Conservation (phyloP, 75 land plant species). For the Selaginella moellendorffii region DNA sequence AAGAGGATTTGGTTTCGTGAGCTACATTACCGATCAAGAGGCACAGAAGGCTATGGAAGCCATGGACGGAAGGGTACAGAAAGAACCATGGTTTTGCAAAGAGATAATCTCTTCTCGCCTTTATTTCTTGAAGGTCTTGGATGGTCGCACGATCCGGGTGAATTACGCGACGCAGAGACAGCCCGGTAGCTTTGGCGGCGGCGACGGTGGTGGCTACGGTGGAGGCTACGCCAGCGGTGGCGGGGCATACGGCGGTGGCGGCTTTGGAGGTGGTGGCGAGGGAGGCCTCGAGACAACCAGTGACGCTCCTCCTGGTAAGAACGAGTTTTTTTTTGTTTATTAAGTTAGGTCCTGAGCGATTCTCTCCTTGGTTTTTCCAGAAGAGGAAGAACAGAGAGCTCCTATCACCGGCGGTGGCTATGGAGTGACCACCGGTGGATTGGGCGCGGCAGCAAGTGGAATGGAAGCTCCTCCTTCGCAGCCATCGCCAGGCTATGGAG, state of each 20-base stretch:
- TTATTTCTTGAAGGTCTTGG: background rate
- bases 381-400: background rate
- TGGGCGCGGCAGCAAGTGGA: no score
- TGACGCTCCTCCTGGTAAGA: background rate
- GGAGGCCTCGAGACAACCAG: background rate
- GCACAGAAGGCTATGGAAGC: slow-evolving; percentile 39
- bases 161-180: slow-evolving; percentile 34
- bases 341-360: background rate
- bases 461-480: no score
- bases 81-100: background rate
- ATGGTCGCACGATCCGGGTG: slow-evolving; percentile 28
- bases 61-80: slow-evolving; percentile 68
- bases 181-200: slow-evolving; percentile 15
- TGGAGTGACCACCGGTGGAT: no score
- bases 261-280: slow-evolving; percentile 11
- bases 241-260: slow-evolving; percentile 17
- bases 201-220: slow-evolving; percentile 13
- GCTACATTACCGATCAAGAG: slow-evolving; percentile 25
- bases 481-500: no score
- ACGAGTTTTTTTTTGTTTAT: background rate
- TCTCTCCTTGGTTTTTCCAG: slow-evolving; percentile 11
- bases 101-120: background rate
- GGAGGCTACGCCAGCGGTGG: slow-evolving; percentile 15
- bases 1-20: slow-evolving; percentile 81
- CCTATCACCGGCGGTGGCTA: background rate